Evolutionary conservation across 208 protist species (phyloP).

Genomic region (Leishmania tarentolae): DNA sequence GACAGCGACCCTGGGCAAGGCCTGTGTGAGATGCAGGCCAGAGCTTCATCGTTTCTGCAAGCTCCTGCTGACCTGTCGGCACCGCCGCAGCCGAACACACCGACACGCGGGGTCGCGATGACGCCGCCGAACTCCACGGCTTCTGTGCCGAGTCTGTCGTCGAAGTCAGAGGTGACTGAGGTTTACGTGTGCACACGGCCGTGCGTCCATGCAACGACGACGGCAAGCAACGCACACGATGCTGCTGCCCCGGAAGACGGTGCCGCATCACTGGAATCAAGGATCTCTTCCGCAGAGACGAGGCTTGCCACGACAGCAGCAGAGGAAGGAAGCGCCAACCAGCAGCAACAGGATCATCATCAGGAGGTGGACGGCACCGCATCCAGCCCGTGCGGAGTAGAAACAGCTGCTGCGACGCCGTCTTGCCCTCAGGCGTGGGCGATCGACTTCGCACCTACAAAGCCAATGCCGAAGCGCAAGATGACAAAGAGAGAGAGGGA

Average conservation of each 20-base stretch:
- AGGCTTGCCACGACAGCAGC: background rate
- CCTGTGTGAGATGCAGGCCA: background rate
- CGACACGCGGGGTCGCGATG: background rate
- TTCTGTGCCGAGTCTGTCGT: background rate
- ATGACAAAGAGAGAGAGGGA: conserved; percentile 71
- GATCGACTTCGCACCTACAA: conserved; percentile 63
- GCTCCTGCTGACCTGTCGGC: background rate
- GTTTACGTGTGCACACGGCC: background rate
- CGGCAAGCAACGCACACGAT: too few species aligned
- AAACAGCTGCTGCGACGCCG: background rate
- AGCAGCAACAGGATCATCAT: background rate
- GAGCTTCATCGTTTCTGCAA: background rate
- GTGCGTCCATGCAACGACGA: background rate
- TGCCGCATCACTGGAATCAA: background rate
- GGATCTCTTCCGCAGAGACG: background rate
- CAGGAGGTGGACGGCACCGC: background rate
- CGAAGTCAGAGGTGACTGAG: background rate
- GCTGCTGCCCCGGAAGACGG: background rate
- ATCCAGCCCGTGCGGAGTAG: background rate
- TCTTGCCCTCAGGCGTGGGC: conserved; percentile 59
- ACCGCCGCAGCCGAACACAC: background rate
- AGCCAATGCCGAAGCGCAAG: conserved; percentile 49
- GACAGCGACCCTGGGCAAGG: background rate
- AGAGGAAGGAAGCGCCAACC: background rate
- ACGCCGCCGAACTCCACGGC: background rate